These are phyloP conservation scores for Saccharomycopsis sp. DNA, from an alignment of 805 yeast species.

Conservation along the genomic window DNA sequence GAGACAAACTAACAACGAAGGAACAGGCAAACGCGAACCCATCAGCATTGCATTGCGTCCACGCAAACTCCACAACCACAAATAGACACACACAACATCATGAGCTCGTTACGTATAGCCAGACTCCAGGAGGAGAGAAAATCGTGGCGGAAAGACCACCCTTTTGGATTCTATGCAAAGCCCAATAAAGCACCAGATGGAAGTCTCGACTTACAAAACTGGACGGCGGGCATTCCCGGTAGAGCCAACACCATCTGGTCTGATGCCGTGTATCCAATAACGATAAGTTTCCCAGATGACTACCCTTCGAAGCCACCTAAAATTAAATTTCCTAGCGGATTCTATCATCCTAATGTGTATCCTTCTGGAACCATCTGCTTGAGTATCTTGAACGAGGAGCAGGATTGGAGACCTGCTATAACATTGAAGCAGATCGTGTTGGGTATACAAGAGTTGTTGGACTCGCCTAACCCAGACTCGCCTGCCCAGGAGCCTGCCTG, in stretches of 20 bases:
- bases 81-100: slow-evolving; percentile 13
- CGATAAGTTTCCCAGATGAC: slow-evolving; percentile 78
- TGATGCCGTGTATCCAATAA: slow-evolving; percentile 81
- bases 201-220: slow-evolving; percentile 69
- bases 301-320: slow-evolving; percentile 97
- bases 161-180: slow-evolving; percentile 93
- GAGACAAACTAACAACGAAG: background rate
- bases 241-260: slow-evolving; percentile 82
- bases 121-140: slow-evolving; percentile 93
- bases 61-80: background rate
- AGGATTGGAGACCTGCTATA: slow-evolving; percentile 98
- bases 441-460: slow-evolving; percentile 88
- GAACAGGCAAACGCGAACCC: background rate
- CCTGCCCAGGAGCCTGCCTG: slow-evolving; percentile 98
- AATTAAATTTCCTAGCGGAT: slow-evolving; percentile 79
- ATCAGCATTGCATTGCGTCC: background rate
- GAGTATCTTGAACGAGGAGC: slow-evolving; percentile 86
- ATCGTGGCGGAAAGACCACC: slow-evolving; percentile 98
- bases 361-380: slow-evolving; percentile 97
- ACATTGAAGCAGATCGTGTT: slow-evolving; percentile 81
- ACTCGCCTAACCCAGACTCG: slow-evolving; percentile 86
- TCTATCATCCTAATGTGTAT: slow-evolving; percentile 95
- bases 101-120: slow-evolving; percentile 60
- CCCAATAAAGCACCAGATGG: slow-evolving; percentile 82
- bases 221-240: slow-evolving; percentile 98